Base-by-base conservation (phyloP, 345 rosid species). In the Linum trigynum region DNA sequence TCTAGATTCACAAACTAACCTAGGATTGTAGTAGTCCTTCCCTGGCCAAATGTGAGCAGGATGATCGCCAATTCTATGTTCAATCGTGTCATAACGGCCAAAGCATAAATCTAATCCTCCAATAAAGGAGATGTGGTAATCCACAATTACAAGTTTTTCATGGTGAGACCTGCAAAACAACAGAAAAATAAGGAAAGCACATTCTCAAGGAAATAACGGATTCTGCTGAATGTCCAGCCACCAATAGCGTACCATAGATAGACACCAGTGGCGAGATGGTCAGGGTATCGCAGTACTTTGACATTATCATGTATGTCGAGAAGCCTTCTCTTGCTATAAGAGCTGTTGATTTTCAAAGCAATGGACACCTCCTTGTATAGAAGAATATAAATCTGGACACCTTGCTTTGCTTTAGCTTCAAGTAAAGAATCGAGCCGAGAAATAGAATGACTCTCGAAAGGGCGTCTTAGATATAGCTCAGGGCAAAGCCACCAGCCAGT, bases 401-500 rank as follows among this genome's bases (percentile, higher is more conserved):
- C 98, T 69, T 88, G 78, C 74, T 82, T 90, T 62, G 98, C 98
- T 76, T 90, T 92, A 14, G 79, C 83, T 82, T 86, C 94, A 0
- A 92, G 77, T 73, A 92, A 78, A 35, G 85, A 78, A 78, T 92
- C 97, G 48, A 90, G 91, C 71, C 90, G 72, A 45, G 87, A 79
- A 39, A 81, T 73, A 53, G 87, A 65, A 67, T 86, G 76, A 63
- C 74, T 79, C 64, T 78, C 53, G 59, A 90, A 92, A 39, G 98
- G 97, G n/a, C 98, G 89, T 78, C 90, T 85, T 61, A 92, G 85
- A 75, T 85, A 90, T 67, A 90, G 76, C 75, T 92, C 97, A 2
- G 98, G 96, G 74, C 97, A 92, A 71, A 92, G 85, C 98, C 98
- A 92, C 98, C 98, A 92, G 73, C 98, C 98, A 55, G 96, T 90